A percentile compares a stretch with the other conserved stretches of the same genome.
These are phyloP conservation scores for Apiotrichum domesticum DNA, from an alignment of 1,284 basidiomycete genomes.

Conservation along the genomic window DNA sequence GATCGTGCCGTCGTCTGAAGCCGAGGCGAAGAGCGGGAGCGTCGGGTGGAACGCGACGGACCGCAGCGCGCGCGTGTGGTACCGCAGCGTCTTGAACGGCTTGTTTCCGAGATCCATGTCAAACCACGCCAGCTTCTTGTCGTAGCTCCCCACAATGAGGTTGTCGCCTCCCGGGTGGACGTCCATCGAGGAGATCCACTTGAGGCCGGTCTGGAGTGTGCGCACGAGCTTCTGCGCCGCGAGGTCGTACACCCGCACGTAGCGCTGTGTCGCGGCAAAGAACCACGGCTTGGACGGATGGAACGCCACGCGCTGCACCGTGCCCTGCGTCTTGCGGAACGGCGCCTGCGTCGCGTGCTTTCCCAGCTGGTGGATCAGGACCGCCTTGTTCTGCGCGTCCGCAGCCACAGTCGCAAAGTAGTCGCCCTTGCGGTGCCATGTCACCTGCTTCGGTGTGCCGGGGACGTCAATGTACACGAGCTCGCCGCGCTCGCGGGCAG, in stretches of 20 bases:
- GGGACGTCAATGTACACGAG: slow-evolving; percentile 55
- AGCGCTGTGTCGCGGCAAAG: slow-evolving; percentile 98
- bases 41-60: slow-evolving; percentile 87
- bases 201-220: slow-evolving; percentile 85
- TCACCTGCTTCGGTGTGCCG: slow-evolving; percentile 73
- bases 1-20: slow-evolving; percentile 92
- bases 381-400: slow-evolving; percentile 44
- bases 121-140: slow-evolving; percentile 97
- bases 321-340: slow-evolving; percentile 87
- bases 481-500: slow-evolving; percentile 51
- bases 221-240: slow-evolving; percentile 88
- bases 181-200: slow-evolving; percentile 96
- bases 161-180: slow-evolving; percentile 94
- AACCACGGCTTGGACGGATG: slow-evolving; percentile 92
- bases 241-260: slow-evolving; percentile 91
- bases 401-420: slow-evolving; percentile 80
- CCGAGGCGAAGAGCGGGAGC: slow-evolving; percentile 91
- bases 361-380: slow-evolving; percentile 81
- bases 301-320: slow-evolving; percentile 86
- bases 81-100: slow-evolving; percentile 95
- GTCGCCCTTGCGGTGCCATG: slow-evolving; percentile 93
- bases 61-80: slow-evolving; percentile 88
- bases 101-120: slow-evolving; percentile 92
- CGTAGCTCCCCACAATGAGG: slow-evolving; percentile 93
- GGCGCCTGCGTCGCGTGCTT: slow-evolving; percentile 94